A percentile compares a stretch with the other conserved stretches of the same genome.
Conservation (phyloP, 169 alveolate species). For the Plasmodium chabaudi region DNA sequence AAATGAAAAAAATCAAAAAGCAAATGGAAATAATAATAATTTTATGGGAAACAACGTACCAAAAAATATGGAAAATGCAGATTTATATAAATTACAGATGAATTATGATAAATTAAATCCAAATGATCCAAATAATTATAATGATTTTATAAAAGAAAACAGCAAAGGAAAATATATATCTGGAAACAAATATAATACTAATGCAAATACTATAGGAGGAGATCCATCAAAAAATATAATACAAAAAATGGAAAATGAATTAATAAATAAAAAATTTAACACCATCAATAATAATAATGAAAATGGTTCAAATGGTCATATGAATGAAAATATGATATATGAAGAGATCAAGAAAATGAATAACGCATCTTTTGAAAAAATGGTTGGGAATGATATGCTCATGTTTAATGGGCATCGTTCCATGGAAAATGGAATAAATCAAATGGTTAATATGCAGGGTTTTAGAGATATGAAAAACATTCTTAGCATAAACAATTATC, state of each 20-base stretch:
- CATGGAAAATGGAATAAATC: conserved; percentile 9
- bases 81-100: conserved; percentile 18
- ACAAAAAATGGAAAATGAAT: conserved; percentile 15
- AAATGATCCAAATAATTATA: conserved; percentile 18
- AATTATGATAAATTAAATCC: conserved; percentile 37
- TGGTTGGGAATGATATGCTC: conserved; percentile 3
- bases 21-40: background rate
- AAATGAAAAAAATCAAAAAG: conserved; percentile 15
- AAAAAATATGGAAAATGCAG: conserved; percentile 10
- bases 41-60: background rate
- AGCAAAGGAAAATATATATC: conserved; percentile 7
- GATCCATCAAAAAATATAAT: conserved; percentile 26
- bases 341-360: conserved; percentile 31
- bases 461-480: background rate
- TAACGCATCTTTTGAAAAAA: conserved; percentile 27
- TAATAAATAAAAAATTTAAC: conserved; percentile 13
- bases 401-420: conserved; percentile 12
- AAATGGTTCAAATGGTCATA: background rate
- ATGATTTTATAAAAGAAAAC: conserved; percentile 28
- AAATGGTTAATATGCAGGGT: conserved; percentile 1
- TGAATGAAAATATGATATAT: conserved; percentile 20
- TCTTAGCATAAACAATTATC: background rate
- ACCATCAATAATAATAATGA: conserved; percentile 6
- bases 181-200: conserved; percentile 7
- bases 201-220: conserved; percentile 1